Conservation (phyloP, 2,329 filamentous ascomycete species). For the Beauveria bassiana region DNA sequence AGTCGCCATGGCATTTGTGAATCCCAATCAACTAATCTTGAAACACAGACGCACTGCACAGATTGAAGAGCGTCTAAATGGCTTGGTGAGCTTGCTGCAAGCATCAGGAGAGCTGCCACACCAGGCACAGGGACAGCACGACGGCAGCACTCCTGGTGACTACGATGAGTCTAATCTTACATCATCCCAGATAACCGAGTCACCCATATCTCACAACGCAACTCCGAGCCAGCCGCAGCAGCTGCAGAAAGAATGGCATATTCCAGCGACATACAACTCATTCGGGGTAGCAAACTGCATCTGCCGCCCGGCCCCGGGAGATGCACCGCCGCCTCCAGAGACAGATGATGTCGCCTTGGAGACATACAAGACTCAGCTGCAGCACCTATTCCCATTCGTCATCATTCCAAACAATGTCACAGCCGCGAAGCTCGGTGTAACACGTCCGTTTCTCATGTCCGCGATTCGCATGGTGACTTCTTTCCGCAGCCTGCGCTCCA, state of each 20-base stretch:
- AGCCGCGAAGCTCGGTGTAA: conserved; percentile 28
- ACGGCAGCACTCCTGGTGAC: conserved; percentile 5
- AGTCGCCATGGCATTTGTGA: conserved; percentile 6
- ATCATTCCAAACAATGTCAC: conserved; percentile 29
- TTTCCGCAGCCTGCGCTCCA: conserved; percentile 36
- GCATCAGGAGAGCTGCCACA: conserved; percentile 31
- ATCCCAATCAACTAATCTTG: background rate
- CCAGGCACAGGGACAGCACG: background rate
- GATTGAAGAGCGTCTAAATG: conserved; percentile 42
- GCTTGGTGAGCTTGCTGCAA: conserved; percentile 39
- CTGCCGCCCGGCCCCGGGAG: conserved; percentile 34
- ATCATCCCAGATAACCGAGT: conserved; percentile 7
- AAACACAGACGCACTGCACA: conserved; percentile 37
- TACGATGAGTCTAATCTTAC: conserved; percentile 3
- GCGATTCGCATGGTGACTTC: conserved; percentile 44
- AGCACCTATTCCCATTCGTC: conserved; percentile 40
- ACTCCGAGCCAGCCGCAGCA: background rate
- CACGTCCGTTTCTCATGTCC: conserved; percentile 40
- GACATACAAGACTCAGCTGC: conserved; percentile 36
- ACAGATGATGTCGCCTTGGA: conserved; percentile 39
- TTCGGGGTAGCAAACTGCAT: conserved; percentile 39
- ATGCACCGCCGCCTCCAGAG: conserved; percentile 32
- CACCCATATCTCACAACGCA: background rate
- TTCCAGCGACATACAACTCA: conserved; percentile 38
- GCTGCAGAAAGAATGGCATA: conserved; percentile 19